Percentiles rank a stretch among this genome's conserved stretches.
Evolutionary conservation across 1,284 basidiomycete genomes (phyloP).

Genomic region (Apiotrichum domesticum): DNA sequence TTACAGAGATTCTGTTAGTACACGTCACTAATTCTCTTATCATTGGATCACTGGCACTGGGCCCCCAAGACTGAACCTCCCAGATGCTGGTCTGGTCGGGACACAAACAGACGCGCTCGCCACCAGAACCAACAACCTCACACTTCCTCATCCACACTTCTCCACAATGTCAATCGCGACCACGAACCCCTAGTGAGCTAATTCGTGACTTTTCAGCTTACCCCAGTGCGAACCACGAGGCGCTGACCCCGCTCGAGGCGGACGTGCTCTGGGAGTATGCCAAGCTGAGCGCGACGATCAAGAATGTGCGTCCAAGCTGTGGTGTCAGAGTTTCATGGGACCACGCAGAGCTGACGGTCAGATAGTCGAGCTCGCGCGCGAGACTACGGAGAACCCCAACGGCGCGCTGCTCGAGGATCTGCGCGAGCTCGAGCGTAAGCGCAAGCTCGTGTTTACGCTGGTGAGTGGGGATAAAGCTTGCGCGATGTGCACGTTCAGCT

Average conservation of each 20-base stretch:
- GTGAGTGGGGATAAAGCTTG: constrained; percentile 49
- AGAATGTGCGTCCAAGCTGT: constrained; percentile 52
- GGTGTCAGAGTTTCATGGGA: no score
- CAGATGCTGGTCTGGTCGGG: no score
- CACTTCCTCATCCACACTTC: no score
- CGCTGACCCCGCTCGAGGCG: constrained; percentile 57
- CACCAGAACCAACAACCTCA: no score
- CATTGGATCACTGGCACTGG: no score
- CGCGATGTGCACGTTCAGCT: neutral
- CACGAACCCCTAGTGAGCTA: constrained; percentile 11
- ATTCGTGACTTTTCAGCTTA: neutral
- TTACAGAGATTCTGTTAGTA: no score
- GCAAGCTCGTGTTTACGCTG: constrained; percentile 85
- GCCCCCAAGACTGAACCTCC: no score
- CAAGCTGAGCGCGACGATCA: constrained; percentile 63
- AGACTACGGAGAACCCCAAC: constrained; percentile 59
- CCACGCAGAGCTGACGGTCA: constrained; percentile 13
- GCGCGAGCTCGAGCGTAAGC: constrained; percentile 81
- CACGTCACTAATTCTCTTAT: no score
- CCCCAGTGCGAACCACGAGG: constrained; percentile 51
- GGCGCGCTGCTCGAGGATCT: constrained; percentile 68
- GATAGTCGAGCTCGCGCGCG: constrained; percentile 45
- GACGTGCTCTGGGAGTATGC: constrained; percentile 75
- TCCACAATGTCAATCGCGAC: neutral
- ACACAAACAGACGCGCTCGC: no score